These are phyloP conservation scores for Penicillium decumbens DNA, from an alignment of 2,329 filamentous ascomycete species.

Conservation along the genomic window DNA sequence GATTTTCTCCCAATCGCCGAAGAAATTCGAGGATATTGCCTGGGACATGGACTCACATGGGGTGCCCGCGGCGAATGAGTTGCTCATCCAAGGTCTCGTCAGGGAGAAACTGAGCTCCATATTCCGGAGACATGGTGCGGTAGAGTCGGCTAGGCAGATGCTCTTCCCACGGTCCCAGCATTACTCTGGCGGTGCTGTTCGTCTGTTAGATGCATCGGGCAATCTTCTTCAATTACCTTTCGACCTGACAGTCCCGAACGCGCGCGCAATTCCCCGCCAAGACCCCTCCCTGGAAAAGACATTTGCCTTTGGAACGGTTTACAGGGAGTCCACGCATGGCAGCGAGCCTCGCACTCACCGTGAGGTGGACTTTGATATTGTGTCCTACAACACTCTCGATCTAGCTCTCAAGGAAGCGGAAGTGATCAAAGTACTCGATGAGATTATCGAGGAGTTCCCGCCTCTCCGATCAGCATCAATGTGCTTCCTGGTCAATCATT, in stretches of 20 bases:
- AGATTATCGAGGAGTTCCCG: slow-evolving; percentile 77
- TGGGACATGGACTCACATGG: slow-evolving; percentile 65
- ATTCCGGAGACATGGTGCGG: slow-evolving; percentile 83
- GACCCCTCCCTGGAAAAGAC: slow-evolving; percentile 65
- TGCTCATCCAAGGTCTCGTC: slow-evolving; percentile 67
- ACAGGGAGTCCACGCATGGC: slow-evolving; percentile 70
- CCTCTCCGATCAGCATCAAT: slow-evolving; percentile 66
- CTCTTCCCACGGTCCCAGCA: slow-evolving; percentile 78
- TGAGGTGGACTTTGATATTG: slow-evolving; percentile 93
- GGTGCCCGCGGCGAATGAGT: slow-evolving; percentile 46
- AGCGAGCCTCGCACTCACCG: slow-evolving; percentile 77
- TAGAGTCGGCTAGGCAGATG: slow-evolving; percentile 69
- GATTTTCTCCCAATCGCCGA: slow-evolving; percentile 70
- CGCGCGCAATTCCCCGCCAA: slow-evolving; percentile 69
- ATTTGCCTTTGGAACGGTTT: slow-evolving; percentile 84
- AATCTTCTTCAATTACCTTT: slow-evolving; percentile 92
- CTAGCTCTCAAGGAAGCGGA: slow-evolving; percentile 88
- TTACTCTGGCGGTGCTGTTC: slow-evolving; percentile 70
- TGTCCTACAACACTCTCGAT: slow-evolving; percentile 76
- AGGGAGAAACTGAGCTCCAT: slow-evolving; percentile 70
- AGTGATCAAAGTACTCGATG: slow-evolving; percentile 88
- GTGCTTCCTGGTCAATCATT: slow-evolving; percentile 88
- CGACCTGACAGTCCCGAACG: slow-evolving; percentile 84
- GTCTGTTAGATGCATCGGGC: slow-evolving; percentile 75
- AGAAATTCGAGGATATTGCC: slow-evolving; percentile 73